Base-by-base conservation (phyloP, 2,329 filamentous ascomycete species). In the Aspergillus aculeatinus region DNA sequence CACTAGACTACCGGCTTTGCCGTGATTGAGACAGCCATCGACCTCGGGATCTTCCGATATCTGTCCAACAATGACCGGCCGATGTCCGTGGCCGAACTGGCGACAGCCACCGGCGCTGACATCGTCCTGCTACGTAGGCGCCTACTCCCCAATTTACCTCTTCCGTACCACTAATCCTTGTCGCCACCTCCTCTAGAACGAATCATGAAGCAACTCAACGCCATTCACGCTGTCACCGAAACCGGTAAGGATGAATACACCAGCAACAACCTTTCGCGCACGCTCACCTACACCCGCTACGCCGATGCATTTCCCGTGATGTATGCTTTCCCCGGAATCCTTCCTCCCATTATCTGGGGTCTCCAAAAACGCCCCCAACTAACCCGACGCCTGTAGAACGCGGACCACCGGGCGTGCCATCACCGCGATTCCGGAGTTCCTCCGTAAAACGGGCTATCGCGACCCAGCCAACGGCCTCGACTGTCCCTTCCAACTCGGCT, bases 191-290 rank as follows among this genome's bases (percentile, higher is more conserved):
- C 5, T 1, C 6, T 9, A 29, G 27, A 66, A 51, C 74, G 74
- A 5, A 60, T 76, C 27, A 60, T 76, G 51, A 72, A 29, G 7
- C 27, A 29, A 74, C 63, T 77, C 0, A 65, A 56, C 16, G 67
- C 75, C 4, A 74, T 76, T 65, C 72, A 72, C 16, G 70, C 72
- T n/a, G 63, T 77, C 48, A 58, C 61, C 1, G 74, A 77, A 57
- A 69, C 67, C 2, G 71, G 69, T 1, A 61, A 61, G 1, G 69
- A 76, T 57, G 65, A 70, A 48, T 77, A 77, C 56, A 65, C 67
- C 14, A 62, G 67, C 4, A 77, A 67, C n/a, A 70, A 70, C 42
- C 71, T 75, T 51, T 66, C 73, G 2, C 74, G 55, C 12, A 65
- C 72, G 2, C 48, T 77, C 19, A 51, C 50, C n/a, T 48, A 67